phyloP scores from a whole-genome alignment of 768 basidiomycete species.

The Gyrodon lividus region DNA sequence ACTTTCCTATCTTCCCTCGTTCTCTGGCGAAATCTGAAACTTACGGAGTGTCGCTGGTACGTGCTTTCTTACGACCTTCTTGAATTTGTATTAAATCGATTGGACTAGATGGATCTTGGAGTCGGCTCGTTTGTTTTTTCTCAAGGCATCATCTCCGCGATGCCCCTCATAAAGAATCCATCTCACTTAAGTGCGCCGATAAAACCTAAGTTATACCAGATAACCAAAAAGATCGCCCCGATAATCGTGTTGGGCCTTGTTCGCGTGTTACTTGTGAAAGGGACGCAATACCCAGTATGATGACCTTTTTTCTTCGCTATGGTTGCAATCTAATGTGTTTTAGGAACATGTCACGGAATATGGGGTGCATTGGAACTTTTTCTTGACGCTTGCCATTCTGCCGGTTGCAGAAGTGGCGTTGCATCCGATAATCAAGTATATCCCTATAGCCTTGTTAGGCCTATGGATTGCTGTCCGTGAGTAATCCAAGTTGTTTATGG shows the following conservation, averaged over 20 bases:
- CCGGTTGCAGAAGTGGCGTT: constrained; percentile 70
- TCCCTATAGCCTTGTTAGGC: constrained; percentile 64
- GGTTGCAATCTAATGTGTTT: background rate
- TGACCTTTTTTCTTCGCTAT: background rate
- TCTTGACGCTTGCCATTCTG: constrained; percentile 84
- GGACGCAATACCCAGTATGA: constrained; percentile 87
- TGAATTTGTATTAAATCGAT: background rate
- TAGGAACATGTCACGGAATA: constrained; percentile 97
- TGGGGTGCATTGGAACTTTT: constrained; percentile 98
- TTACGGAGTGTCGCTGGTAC: constrained; percentile 90
- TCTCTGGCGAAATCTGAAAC: constrained; percentile 89
- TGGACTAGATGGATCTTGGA: constrained; percentile 88
- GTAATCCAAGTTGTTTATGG: constrained; percentile 12
- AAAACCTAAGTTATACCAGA: constrained; percentile 47
- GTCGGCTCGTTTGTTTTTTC: constrained; percentile 98
- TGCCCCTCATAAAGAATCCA: constrained; percentile 70
- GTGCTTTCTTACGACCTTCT: constrained; percentile 19
- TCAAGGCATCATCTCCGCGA: constrained; percentile 88
- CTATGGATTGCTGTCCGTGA: constrained; percentile 58
- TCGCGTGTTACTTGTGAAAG: constrained; percentile 85
- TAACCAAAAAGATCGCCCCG: constrained; percentile 61
- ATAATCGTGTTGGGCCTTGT: constrained; percentile 72
- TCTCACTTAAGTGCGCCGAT: constrained; percentile 48
- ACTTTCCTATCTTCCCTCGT: constrained; percentile 91
- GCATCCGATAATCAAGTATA: constrained; percentile 57